Percentiles rank a stretch among this genome's conserved stretches.
Conservation (phyloP, 768 basidiomycete species). For the Goffeauzyma gilvescens region DNA sequence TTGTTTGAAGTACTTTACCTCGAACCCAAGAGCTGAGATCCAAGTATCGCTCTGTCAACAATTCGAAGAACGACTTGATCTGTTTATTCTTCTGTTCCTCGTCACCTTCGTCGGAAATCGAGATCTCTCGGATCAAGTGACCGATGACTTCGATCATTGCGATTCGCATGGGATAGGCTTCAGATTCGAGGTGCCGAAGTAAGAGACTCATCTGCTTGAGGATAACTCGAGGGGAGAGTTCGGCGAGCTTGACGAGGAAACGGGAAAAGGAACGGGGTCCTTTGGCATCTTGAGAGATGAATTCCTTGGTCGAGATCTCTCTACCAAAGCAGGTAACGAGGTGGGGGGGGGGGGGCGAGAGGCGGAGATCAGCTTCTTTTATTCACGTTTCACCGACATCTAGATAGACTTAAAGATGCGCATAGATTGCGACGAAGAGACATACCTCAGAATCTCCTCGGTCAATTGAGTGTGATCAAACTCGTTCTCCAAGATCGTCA, state of each 20-base stretch:
- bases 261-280: conserved; percentile 65
- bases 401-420: too few species aligned
- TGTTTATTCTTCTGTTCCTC: conserved; percentile 43
- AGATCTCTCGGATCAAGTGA: conserved; percentile 61
- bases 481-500: conserved; percentile 57
- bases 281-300: conserved; percentile 67
- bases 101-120: conserved; percentile 37
- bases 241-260: conserved; percentile 64
- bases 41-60: conserved; percentile 67
- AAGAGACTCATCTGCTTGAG: conserved; percentile 78
- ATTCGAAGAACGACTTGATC: conserved; percentile 58
- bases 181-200: conserved; percentile 63
- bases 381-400: too few species aligned
- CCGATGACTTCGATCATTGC: conserved; percentile 82
- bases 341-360: too few species aligned
- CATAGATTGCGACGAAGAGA: conserved; percentile 18
- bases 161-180: conserved; percentile 94
- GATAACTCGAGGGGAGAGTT: conserved; percentile 57
- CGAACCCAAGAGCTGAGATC: conserved; percentile 83
- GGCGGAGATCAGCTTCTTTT: too few species aligned
- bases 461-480: conserved; percentile 76
- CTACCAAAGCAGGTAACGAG: too few species aligned
- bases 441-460: conserved; percentile 59
- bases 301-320: conserved; percentile 55
- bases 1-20: conserved; percentile 59